Percentiles rank a stretch among this genome's conserved stretches.
phyloP scores from a whole-genome alignment of 169 alveolate species.

The Cryptosporidium baileyi region DNA sequence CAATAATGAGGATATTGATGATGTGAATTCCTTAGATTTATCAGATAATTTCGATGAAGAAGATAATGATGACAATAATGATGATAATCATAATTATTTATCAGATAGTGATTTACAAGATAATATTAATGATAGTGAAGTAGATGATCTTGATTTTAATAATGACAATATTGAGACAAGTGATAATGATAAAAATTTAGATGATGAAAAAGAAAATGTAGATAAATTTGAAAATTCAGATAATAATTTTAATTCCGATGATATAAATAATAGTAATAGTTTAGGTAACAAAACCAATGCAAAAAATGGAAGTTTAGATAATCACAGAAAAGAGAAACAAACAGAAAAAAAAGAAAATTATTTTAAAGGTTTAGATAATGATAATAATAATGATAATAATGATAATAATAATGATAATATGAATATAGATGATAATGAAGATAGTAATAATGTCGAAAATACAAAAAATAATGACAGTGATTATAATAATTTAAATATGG shows the following conservation, averaged over 20 bases:
- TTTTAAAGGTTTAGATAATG: conserved; percentile 1
- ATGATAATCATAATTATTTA: conserved; percentile 61
- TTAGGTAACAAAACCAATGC: neutral
- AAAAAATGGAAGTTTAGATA: neutral
- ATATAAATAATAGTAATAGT: no score
- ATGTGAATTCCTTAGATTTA: conserved; percentile 73
- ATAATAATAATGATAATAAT: conserved; percentile 37
- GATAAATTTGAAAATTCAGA: neutral
- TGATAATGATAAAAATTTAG: conserved; percentile 8
- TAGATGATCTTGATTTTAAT: neutral
- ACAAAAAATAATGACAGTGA: neutral
- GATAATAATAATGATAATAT: conserved; percentile 72
- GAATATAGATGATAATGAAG: neutral
- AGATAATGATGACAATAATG: conserved; percentile 70
- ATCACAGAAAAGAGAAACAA: neutral
- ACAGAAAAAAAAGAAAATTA: conserved; percentile 3
- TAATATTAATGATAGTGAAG: neutral
- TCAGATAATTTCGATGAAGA: conserved; percentile 70
- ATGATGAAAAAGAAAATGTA: conserved; percentile 17
- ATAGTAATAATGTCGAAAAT: neutral
- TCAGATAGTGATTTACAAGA: neutral
- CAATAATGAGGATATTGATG: conserved; percentile 71
- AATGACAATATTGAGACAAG: neutral
- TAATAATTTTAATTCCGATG: conserved; percentile 1
- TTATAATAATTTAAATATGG: neutral